Conservation (phyloP, 371 early-diverging fungal genomes). For the Rhizopus sp. region DNA sequence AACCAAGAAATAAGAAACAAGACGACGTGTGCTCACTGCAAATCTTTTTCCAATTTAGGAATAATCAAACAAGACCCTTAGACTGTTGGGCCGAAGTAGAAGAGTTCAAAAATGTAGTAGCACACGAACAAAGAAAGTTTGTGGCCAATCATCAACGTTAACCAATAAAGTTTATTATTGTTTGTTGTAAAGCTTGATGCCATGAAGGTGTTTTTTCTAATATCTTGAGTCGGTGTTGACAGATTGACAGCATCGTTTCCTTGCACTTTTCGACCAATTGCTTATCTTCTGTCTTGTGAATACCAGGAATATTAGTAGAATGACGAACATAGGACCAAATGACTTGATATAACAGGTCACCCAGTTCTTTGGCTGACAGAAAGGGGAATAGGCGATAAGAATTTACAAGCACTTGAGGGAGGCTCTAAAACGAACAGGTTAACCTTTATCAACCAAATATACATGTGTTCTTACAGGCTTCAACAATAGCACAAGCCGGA, state of each 20-base stretch:
- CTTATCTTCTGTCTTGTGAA: constrained; percentile 14
- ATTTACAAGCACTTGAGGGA: constrained; percentile 27
- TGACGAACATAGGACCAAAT: constrained; percentile 44
- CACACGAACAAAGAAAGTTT: constrained; percentile 57
- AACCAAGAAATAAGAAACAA: constrained; percentile 4
- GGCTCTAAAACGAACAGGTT: constrained; percentile 12
- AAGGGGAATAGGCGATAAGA: constrained; percentile 34
- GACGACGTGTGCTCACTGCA: background rate
- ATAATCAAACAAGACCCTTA: constrained; percentile 55
- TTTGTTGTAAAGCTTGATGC: constrained; percentile 19
- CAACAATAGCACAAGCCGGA: constrained; percentile 23
- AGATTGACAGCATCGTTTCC: constrained; percentile 20
- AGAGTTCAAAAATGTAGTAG: constrained; percentile 57
- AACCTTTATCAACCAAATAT: background rate
- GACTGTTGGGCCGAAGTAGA: constrained; percentile 76
- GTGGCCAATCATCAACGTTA: constrained; percentile 45
- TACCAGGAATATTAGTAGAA: constrained; percentile 19
- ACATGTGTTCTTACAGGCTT: constrained; percentile 21
- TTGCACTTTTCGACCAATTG: constrained; percentile 25
- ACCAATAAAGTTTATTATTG: constrained; percentile 6
- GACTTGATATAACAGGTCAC: constrained; percentile 31
- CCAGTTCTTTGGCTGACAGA: constrained; percentile 39
- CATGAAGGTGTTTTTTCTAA: constrained; percentile 25
- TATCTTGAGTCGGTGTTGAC: constrained; percentile 17
- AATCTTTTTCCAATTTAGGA: constrained; percentile 18